phyloP scores from a whole-genome alignment of 2,329 filamentous ascomycete genomes.

The Dactylonectria estremocensis region DNA sequence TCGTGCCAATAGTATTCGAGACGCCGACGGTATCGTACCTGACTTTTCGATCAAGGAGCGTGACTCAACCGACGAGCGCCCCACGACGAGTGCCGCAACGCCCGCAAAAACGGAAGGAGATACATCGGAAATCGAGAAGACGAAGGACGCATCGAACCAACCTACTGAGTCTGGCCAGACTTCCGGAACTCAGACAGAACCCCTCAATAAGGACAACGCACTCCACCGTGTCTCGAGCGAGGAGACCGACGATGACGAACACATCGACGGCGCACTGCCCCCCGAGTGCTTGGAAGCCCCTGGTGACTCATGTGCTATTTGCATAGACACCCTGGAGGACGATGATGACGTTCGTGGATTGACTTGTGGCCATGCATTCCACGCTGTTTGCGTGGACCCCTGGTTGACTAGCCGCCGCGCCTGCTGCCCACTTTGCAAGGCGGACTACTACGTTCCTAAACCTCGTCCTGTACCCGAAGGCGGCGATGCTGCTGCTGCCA shows the following conservation, averaged over 20 bases:
- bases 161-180: constrained; percentile 45
- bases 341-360: constrained; percentile 95
- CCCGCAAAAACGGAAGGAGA: constrained; percentile 39
- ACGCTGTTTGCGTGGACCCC: constrained; percentile 94
- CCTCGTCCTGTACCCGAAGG: constrained; percentile 73
- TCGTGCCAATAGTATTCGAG: constrained; percentile 80
- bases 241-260: constrained; percentile 79
- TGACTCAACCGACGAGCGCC: constrained; percentile 60
- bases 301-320: constrained; percentile 96
- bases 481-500: constrained; percentile 54
- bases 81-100: constrained; percentile 45
- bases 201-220: constrained; percentile 36
- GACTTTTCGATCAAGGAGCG: constrained; percentile 62
- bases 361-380: constrained; percentile 98
- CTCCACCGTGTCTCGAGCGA: constrained; percentile 63
- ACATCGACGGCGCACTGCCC: constrained; percentile 86
- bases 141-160: constrained; percentile 37
- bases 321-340: constrained; percentile 93
- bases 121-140: constrained; percentile 42
- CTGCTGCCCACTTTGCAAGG: constrained; percentile 97
- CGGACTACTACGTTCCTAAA: constrained; percentile 97
- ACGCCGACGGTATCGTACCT: constrained; percentile 71
- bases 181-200: constrained; percentile 42
- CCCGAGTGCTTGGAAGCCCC: constrained; percentile 85
- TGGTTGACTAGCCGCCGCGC: constrained; percentile 96